Conservation (phyloP, 257 asterid genomes). For the Solanum okadae region DNA sequence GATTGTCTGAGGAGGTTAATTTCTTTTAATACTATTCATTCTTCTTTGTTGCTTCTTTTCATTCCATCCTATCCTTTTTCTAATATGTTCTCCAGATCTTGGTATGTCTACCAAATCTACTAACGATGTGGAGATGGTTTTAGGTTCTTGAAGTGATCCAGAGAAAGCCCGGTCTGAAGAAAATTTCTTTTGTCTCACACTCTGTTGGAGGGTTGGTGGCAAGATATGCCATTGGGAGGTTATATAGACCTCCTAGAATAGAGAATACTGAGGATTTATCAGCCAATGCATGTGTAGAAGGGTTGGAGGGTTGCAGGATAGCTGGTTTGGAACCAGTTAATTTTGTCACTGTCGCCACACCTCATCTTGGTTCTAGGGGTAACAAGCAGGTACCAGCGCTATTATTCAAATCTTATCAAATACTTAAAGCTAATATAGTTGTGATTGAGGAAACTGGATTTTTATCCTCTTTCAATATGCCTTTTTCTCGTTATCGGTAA, state of each 20-base stretch:
- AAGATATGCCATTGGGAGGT: constrained; percentile 82
- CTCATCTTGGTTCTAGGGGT: constrained; percentile 99
- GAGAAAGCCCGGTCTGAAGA: constrained; percentile 55
- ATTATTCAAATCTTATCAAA: not conserved
- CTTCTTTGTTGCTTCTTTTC: not conserved
- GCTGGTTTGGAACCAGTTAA: constrained; percentile 85
- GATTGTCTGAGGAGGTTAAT: constrained; percentile 77
- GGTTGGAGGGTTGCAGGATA: constrained; percentile 44
- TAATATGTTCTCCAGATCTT: not conserved
- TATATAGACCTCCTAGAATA: constrained; percentile 41
- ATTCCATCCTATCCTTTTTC: not conserved
- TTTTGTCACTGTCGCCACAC: constrained; percentile 88
- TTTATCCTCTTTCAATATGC: not conserved
- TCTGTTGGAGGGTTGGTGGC: constrained; percentile 99
- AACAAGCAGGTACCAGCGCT: constrained; percentile 56
- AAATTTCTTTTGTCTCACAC: constrained; percentile 91
- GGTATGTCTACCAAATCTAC: not conserved
- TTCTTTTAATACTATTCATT: constrained; percentile 3
- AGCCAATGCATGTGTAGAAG: constrained; percentile 23
- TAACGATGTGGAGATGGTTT: not conserved
- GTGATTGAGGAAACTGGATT: not conserved
- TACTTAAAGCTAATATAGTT: not conserved
- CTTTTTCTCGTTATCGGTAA: not conserved
- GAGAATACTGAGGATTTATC: constrained; percentile 35
- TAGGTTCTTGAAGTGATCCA: constrained; percentile 77